A percentile compares a stretch with the other conserved stretches of the same genome.
Conservation (phyloP, 2,329 filamentous ascomycete genomes). For the Epichloe scottii region DNA sequence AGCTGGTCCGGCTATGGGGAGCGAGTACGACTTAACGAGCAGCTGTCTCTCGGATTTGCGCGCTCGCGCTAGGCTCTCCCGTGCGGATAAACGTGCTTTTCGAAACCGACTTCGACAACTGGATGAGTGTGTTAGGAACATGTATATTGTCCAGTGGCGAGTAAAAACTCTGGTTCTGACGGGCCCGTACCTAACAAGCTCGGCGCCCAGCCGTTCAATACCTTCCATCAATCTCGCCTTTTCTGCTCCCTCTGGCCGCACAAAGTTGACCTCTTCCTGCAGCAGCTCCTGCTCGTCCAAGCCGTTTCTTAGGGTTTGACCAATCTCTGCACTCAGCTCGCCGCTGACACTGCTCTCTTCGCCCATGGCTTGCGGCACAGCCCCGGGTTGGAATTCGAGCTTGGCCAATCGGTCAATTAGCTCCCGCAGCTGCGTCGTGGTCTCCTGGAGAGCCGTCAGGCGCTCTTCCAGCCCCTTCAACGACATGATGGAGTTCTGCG, state of each 20-base stretch:
- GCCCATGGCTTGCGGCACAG: conserved; percentile 35
- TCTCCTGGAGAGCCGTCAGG: conserved; percentile 48
- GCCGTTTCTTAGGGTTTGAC: conserved; percentile 60
- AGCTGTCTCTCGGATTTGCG: conserved; percentile 66
- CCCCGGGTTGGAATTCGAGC: conserved; percentile 46
- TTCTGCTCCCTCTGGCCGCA: conserved; percentile 43
- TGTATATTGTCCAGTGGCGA: not conserved
- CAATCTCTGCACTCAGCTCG: conserved; percentile 72
- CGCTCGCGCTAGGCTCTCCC: conserved; percentile 59
- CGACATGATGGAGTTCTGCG: conserved; percentile 29
- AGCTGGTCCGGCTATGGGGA: conserved; percentile 24
- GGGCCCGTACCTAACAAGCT: conserved; percentile 53
- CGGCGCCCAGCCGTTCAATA: conserved; percentile 52
- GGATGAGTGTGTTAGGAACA: not conserved
- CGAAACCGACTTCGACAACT: conserved; percentile 58
- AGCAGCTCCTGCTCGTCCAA: conserved; percentile 77
- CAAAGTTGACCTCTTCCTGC: conserved; percentile 62
- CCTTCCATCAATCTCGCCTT: conserved; percentile 54
- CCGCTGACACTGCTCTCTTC: conserved; percentile 44
- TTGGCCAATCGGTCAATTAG: conserved; percentile 47
- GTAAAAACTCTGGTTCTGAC: no score
- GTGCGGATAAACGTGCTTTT: conserved; percentile 68
- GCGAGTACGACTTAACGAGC: conserved; percentile 53
- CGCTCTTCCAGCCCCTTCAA: conserved; percentile 50
- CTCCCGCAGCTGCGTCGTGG: conserved; percentile 41